Conservation (phyloP, 2,329 filamentous ascomycete genomes). For the Plenodomus tracheiphilus region DNA sequence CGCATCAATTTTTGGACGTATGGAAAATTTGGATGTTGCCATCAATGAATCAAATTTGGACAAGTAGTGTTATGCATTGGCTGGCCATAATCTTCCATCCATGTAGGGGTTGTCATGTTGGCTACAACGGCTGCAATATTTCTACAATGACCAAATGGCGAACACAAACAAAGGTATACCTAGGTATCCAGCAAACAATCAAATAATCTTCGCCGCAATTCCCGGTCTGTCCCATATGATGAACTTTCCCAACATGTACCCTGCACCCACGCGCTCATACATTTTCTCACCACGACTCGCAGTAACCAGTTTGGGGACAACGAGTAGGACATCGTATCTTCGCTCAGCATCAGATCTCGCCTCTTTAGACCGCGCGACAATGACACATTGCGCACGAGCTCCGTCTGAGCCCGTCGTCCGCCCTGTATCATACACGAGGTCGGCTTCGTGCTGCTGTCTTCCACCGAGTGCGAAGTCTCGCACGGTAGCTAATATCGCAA, state of each 20-base stretch:
- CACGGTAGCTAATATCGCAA: constrained; percentile 11
- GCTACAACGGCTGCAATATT: too few species aligned
- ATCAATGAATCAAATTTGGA: too few species aligned
- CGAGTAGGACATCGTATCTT: constrained; percentile 16
- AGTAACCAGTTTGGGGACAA: constrained; percentile 1
- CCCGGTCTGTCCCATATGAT: constrained; percentile 11
- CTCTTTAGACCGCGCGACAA: constrained; percentile 10
- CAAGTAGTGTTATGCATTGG: too few species aligned
- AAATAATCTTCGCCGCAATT: constrained; percentile 6
- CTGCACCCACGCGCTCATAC: constrained; percentile 20
- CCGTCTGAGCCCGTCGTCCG: constrained; percentile 3
- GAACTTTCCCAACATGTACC: constrained; percentile 18
- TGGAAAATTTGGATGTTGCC: too few species aligned
- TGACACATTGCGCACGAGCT: constrained; percentile 12
- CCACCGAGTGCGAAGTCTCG: constrained; percentile 12
- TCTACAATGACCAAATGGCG: too few species aligned
- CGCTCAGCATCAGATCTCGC: constrained; percentile 1
- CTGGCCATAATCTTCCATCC: too few species aligned
- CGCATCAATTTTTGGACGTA: too few species aligned
- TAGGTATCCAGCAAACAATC: too few species aligned
- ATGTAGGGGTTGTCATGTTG: too few species aligned
- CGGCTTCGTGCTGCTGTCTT: constrained; percentile 6
- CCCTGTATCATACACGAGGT: constrained; percentile 16
- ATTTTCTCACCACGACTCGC: constrained; percentile 1
- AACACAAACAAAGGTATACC: too few species aligned